Conservation (phyloP, 352 stramenopile genomes). For the Phytophthora citricola region DNA sequence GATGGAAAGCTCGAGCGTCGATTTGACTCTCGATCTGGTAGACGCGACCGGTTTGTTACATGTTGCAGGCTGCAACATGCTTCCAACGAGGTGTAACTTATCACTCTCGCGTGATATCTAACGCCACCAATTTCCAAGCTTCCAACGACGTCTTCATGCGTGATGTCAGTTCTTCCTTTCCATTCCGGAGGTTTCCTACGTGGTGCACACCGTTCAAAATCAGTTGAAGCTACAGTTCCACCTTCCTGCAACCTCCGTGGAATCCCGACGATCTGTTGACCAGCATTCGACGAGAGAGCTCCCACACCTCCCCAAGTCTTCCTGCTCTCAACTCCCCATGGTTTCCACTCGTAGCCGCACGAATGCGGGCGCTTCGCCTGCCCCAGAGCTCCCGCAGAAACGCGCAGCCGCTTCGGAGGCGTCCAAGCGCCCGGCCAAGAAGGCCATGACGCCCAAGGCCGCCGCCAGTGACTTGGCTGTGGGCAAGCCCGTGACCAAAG, state of each 20-base stretch:
- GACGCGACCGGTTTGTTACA: no score
- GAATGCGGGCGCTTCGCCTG: slow-evolving; percentile 26
- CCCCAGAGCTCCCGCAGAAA: slow-evolving; percentile 41
- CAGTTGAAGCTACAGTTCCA: slow-evolving; percentile 1
- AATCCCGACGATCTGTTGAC: slow-evolving; percentile 19
- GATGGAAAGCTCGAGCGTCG: no score
- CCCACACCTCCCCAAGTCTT: neutral
- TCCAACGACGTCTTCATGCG: no score
- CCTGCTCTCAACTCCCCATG: slow-evolving; percentile 30
- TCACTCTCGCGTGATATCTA: no score
- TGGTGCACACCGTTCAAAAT: slow-evolving; percentile 23
- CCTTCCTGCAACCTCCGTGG: slow-evolving; percentile 37
- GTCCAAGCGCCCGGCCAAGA: slow-evolving; percentile 49
- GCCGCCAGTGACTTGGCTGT: slow-evolving; percentile 60
- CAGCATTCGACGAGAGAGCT: slow-evolving; percentile 25
- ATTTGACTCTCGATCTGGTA: no score
- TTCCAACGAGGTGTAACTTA: no score
- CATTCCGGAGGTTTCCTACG: neutral
- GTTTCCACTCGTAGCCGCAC: slow-evolving; percentile 68
- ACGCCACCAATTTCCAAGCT: no score
- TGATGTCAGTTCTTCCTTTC: no score
- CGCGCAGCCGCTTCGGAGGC: slow-evolving; percentile 23
- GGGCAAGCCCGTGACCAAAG: slow-evolving; percentile 58
- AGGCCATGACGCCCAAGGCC: slow-evolving; percentile 48
- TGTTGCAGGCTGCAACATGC: no score